Evolutionary conservation across 2,329 filamentous ascomycete species (phyloP).

Genomic region (Piedraia hortae): DNA sequence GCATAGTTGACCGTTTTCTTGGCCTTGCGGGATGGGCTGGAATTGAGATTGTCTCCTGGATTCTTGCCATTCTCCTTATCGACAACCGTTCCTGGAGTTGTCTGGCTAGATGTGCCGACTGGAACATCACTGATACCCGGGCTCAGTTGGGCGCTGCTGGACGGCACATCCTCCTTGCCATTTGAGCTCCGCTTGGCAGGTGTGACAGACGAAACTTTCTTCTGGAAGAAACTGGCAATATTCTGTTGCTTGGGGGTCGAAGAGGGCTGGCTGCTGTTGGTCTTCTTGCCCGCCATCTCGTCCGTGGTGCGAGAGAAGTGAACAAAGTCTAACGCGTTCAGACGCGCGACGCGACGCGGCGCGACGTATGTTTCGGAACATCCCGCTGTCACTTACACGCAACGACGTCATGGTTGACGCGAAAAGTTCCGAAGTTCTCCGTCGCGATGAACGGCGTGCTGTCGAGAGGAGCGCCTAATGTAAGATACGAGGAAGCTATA

Average conservation of each 20-base stretch:
- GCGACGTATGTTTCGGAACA: constrained; percentile 1
- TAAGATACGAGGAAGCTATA: constrained; percentile 36
- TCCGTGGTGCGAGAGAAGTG: not conserved
- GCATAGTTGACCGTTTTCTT: constrained; percentile 52
- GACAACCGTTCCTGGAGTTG: too few relatives aligned
- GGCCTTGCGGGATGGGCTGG: constrained; percentile 53
- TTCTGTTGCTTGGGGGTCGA: constrained; percentile 35
- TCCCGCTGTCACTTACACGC: not conserved
- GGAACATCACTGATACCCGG: constrained; percentile 24
- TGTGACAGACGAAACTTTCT: constrained; percentile 18
- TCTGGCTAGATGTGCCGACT: constrained; percentile 59
- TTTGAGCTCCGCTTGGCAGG: constrained; percentile 11
- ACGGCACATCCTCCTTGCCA: constrained; percentile 11
- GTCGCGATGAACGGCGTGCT: too few relatives aligned
- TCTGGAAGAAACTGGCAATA: constrained; percentile 58
- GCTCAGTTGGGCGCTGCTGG: constrained; percentile 2
- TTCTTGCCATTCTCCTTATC: constrained; percentile 27
- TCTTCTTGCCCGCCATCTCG: constrained; percentile 19
- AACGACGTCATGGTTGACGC: not conserved
- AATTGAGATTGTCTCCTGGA: constrained; percentile 22
- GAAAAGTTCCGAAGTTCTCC: too few relatives aligned
- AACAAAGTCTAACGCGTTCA: too few relatives aligned
- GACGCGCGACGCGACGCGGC: constrained; percentile 1
- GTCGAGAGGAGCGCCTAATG: too few relatives aligned
- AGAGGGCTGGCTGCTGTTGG: constrained; percentile 16